Evolutionary conservation across 495 filamentous ascomycete species (phyloP).

Genomic region (Hypoxylon lenormandii): DNA sequence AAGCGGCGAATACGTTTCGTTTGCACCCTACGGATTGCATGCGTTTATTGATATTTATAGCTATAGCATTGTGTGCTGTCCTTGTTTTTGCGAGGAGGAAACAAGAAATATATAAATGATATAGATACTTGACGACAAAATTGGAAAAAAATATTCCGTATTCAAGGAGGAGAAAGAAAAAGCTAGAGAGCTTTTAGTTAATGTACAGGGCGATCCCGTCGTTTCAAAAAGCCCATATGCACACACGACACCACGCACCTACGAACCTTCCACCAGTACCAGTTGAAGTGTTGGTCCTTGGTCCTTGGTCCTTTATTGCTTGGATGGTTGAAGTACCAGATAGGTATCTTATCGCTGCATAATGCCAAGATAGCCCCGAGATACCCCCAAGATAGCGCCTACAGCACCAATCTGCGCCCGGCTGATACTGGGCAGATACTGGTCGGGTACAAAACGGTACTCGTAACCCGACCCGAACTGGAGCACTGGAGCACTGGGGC

Average conservation of each 20-base stretch:
- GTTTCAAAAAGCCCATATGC: constrained; percentile 39
- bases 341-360: constrained; percentile 12
- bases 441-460: constrained; percentile 7
- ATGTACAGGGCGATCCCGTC: constrained; percentile 40
- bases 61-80: too few relatives aligned
- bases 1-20: background rate
- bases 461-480: constrained; percentile 19
- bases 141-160: too few relatives aligned
- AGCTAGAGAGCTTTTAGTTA: constrained; percentile 20
- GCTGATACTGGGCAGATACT: constrained; percentile 21
- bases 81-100: too few relatives aligned
- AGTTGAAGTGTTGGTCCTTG: constrained; percentile 6
- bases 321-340: constrained; percentile 5
- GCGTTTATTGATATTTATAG: constrained; percentile 7
- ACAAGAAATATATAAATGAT: too few relatives aligned
- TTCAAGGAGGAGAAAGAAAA: constrained; percentile 7
- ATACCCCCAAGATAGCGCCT: too few relatives aligned
- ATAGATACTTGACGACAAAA: too few relatives aligned
- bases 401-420: too few relatives aligned
- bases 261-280: background rate
- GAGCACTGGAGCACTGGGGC: too few relatives aligned
- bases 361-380: constrained; percentile 5
- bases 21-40: background rate
- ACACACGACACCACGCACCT: constrained; percentile 20
- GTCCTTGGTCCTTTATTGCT: background rate